These are phyloP conservation scores for Ustilago nuda DNA, from an alignment of 1,284 basidiomycete genomes.

Conservation along the genomic window DNA sequence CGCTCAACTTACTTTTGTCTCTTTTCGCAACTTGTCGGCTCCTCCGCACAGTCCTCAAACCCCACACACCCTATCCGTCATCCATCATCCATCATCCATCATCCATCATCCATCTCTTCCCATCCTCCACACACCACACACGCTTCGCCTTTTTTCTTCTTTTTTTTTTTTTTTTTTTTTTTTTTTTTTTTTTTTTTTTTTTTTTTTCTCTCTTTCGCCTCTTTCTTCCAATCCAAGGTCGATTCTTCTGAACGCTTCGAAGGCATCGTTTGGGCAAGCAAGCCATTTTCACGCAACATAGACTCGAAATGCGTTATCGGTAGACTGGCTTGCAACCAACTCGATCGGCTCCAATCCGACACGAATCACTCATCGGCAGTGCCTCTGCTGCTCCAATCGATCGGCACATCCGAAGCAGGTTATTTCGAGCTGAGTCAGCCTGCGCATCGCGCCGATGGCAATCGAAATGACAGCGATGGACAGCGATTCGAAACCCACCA, in stretches of 20 bases:
- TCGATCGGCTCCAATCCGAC: no score
- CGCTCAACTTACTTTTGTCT: neutral
- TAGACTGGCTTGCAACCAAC: neutral
- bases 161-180: neutral
- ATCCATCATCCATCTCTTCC: neutral
- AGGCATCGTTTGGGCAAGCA: neutral
- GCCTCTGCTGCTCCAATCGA: no score
- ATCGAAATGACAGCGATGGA: conserved; percentile 26
- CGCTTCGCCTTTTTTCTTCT: neutral
- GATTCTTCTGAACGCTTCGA: neutral
- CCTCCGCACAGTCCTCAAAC: neutral
- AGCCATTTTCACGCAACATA: neutral
- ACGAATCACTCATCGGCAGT: no score
- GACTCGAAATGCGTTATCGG: neutral
- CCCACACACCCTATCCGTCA: neutral
- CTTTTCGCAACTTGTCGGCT: neutral
- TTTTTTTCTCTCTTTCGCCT: neutral
- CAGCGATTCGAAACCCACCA: conserved; percentile 30
- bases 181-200: neutral
- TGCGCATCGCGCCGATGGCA: conserved; percentile 12
- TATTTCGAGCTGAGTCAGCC: neutral
- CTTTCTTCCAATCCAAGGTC: neutral
- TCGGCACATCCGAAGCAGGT: no score
- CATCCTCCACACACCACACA: neutral
- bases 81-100: neutral